Evolutionary conservation across 352 stramenopile genomes (phyloP).

Genomic region (Phytophthora fragariae): DNA sequence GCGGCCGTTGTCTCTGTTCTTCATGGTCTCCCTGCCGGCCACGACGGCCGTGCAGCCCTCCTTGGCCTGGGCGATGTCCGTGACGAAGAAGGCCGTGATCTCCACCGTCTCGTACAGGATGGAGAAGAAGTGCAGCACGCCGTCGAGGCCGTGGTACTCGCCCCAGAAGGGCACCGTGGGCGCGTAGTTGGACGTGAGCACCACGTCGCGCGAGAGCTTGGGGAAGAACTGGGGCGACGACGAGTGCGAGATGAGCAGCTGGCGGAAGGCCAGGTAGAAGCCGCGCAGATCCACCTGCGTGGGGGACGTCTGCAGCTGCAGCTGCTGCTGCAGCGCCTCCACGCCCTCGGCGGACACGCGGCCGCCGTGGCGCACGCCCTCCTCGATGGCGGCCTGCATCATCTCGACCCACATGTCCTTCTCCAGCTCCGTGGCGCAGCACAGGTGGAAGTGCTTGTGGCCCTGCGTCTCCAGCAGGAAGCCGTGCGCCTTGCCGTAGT

Average conservation of each 20-base stretch:
- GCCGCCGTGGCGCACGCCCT: constrained; percentile 41
- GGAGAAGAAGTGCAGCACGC: constrained; percentile 90
- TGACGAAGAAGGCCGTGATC: constrained; percentile 91
- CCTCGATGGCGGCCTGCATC: constrained; percentile 91
- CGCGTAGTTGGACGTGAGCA: constrained; percentile 90
- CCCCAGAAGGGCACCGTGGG: constrained; percentile 90
- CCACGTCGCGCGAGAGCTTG: constrained; percentile 84
- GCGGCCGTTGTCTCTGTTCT: constrained; percentile 87
- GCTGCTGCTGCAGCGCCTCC: constrained; percentile 29
- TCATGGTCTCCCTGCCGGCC: constrained; percentile 88
- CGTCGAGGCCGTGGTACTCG: constrained; percentile 89
- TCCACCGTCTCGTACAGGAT: constrained; percentile 91
- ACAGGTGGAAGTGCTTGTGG: constrained; percentile 91
- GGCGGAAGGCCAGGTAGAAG: constrained; percentile 90
- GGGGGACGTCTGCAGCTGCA: constrained; percentile 52
- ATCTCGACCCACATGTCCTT: constrained; percentile 94
- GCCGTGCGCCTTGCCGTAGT: constrained; percentile 89
- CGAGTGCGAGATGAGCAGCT: constrained; percentile 90
- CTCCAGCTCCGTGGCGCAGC: constrained; percentile 86
- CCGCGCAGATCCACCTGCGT: constrained; percentile 86
- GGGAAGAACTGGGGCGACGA: constrained; percentile 90
- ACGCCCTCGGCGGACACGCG: constrained; percentile 32
- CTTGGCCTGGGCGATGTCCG: constrained; percentile 87
- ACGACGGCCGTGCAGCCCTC: constrained; percentile 87
- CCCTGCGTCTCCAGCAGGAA: constrained; percentile 90